Evolutionary conservation across 441 rosid species (phyloP), one percentile per base, ranked within the genome.

Genomic region (Francoa sonchifolia): DNA sequence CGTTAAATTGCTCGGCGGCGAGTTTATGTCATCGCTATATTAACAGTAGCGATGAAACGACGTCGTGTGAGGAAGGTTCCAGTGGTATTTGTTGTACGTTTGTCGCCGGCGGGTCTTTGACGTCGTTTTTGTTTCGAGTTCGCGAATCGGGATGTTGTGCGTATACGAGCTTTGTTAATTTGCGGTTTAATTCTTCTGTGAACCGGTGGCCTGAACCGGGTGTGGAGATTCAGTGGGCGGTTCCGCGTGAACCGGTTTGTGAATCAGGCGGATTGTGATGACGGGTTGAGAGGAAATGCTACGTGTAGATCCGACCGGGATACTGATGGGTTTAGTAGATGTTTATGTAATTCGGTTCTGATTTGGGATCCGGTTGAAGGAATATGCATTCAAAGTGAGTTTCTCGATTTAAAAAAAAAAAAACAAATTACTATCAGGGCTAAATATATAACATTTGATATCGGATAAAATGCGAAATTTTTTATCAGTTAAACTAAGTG

Each of bases 1-100:
- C 77, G 33, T 70, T 78, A 16, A 78, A 78, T 22, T 78, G 88
- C 54, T 62, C 77, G 11, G 43, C 68, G 3, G 55, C 76, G 7
- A 78, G 79, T 44, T 80, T 78, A 12, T 78, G 82, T 42, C 82
- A 71, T 48, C 44, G 42, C 13, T 78, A 67, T 65, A 59, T 78
- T 45, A 74, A 68, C 25, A 13, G 59, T 74, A 3, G 71, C 59
- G 8, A 42, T 20, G 13, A 48, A 57, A 5, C 59, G 71, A 50
- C 45, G 26, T 48, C 63, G 30, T 78, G 88, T 46, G 63, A 77
- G 1, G 8, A n/a, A n/a, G 35, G 56, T 18, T 59, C 42, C n/a
- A 39, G 62, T 8, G 35, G 55, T 15, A 76, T 68, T 0, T 78
- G 82, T 36, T 74, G 80, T 56, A 69, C 77, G 2, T 74, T 78